These are phyloP conservation scores for Vicia villosa DNA, from an alignment of 306 rosid genomes.

Conservation along the genomic window DNA sequence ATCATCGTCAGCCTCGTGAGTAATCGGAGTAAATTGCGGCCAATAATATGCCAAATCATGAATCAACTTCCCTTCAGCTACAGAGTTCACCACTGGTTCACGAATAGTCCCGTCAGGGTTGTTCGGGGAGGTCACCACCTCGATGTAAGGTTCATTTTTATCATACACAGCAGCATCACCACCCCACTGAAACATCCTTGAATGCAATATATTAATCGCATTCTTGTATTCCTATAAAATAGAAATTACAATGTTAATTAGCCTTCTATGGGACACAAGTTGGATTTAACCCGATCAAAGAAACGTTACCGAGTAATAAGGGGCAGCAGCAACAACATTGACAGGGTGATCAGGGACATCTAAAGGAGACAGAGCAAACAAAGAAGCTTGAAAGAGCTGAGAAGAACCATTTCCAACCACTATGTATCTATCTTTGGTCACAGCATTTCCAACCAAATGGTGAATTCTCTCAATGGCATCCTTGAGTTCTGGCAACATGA, in stretches of 20 bases:
- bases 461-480: slow-evolving; percentile 56
- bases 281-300: background rate
- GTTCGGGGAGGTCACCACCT: slow-evolving; percentile 77
- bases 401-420: slow-evolving; percentile 81
- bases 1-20: slow-evolving; percentile 56
- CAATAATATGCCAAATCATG: slow-evolving; percentile 84
- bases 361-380: slow-evolving; percentile 61
- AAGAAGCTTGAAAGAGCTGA: slow-evolving; percentile 71
- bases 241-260: background rate
- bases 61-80: slow-evolving; percentile 48
- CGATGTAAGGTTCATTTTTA: slow-evolving; percentile 62
- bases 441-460: slow-evolving; percentile 63
- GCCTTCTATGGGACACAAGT: background rate
- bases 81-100: slow-evolving; percentile 45
- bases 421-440: slow-evolving; percentile 46
- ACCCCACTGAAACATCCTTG: slow-evolving; percentile 67
- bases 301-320: slow-evolving; percentile 68
- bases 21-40: slow-evolving; percentile 83
- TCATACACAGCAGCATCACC: slow-evolving; percentile 66
- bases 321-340: slow-evolving; percentile 65
- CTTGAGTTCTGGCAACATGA: slow-evolving; percentile 51
- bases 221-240: slow-evolving; percentile 59
- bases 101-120: slow-evolving; percentile 72
- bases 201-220: slow-evolving; percentile 46
- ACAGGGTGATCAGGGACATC: slow-evolving; percentile 44